These are phyloP conservation scores for Microbotryum intermedium DNA, from an alignment of 1,284 basidiomycete genomes.

Conservation along the genomic window DNA sequence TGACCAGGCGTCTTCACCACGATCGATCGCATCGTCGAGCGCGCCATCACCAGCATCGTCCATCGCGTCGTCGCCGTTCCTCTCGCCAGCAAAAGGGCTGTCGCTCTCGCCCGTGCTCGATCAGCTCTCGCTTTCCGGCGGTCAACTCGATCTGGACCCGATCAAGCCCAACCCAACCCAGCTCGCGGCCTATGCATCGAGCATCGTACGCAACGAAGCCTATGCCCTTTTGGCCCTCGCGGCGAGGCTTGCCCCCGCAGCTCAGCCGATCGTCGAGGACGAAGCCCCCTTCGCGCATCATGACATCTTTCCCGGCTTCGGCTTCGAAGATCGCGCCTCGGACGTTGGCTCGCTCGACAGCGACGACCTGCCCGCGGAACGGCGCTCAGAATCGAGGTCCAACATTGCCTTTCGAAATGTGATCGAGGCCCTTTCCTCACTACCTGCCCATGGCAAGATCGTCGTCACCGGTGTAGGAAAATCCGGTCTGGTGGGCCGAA, in stretches of 20 bases:
- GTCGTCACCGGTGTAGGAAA: constrained; percentile 42
- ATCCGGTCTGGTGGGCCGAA: constrained; percentile 34
- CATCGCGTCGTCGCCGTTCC: constrained; percentile 23
- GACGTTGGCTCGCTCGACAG: constrained; percentile 4
- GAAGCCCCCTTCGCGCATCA: constrained; percentile 5
- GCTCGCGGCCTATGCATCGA: constrained; percentile 28
- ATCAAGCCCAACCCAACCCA: constrained; percentile 8
- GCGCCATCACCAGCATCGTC: constrained; percentile 19
- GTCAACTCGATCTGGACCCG: not conserved
- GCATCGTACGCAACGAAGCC: constrained; percentile 32
- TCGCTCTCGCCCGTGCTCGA: constrained; percentile 6
- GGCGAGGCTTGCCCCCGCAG: constrained; percentile 25
- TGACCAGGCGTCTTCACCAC: constrained; percentile 13
- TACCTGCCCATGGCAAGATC: constrained; percentile 37
- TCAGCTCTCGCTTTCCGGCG: not conserved
- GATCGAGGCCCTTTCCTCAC: constrained; percentile 19
- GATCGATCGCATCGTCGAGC: constrained; percentile 12
- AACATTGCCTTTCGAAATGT: constrained; percentile 23
- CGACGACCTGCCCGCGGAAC: not conserved
- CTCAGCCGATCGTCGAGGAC: constrained; percentile 22
- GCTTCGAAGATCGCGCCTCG: constrained; percentile 1
- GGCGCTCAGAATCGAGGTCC: constrained; percentile 8
- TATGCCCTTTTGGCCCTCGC: constrained; percentile 34
- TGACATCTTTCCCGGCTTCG: not conserved
- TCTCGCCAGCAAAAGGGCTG: constrained; percentile 5